These are phyloP conservation scores for Aspergillus sp. DNA, from an alignment of 2,329 filamentous ascomycete species.

Conservation along the genomic window DNA sequence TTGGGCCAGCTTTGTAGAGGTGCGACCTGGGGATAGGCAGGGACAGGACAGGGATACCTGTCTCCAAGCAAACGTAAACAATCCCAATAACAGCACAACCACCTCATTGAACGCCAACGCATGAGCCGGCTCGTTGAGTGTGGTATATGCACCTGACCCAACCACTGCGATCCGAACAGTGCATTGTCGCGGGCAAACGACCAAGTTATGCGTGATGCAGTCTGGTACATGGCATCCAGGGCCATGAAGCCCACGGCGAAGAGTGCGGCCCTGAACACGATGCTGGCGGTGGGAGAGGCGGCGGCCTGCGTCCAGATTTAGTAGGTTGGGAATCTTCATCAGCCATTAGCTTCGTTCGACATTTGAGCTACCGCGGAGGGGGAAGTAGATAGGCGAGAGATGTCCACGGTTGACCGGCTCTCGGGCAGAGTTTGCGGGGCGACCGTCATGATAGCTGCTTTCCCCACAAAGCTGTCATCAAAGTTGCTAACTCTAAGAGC, in stretches of 20 bases:
- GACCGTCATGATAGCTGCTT: no score
- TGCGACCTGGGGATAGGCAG: no score
- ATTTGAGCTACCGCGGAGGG: background rate
- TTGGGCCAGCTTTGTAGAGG: no score
- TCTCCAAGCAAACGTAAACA: conserved; percentile 15
- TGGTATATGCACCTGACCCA: conserved; percentile 5
- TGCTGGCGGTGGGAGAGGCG: conserved; percentile 12
- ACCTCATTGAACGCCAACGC: conserved; percentile 10
- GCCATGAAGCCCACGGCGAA: conserved; percentile 12
- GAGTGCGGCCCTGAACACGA: conserved; percentile 13
- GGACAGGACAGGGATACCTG: conserved; percentile 5
- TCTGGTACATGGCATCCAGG: conserved; percentile 18
- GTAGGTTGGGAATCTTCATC: conserved; percentile 13
- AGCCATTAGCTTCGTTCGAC: background rate
- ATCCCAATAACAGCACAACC: conserved; percentile 13
- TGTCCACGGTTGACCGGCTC: no score
- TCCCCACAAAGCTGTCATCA: no score
- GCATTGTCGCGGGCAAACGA: conserved; percentile 27
- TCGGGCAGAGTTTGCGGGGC: no score
- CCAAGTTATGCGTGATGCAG: conserved; percentile 25
- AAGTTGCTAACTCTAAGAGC: no score
- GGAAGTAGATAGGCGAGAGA: background rate
- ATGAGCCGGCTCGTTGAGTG: conserved; percentile 10
- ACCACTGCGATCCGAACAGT: conserved; percentile 19
- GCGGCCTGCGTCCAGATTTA: conserved; percentile 18